phyloP scores from a whole-genome alignment of 345 rosid species.

The Rubroshorea leprosula region DNA sequence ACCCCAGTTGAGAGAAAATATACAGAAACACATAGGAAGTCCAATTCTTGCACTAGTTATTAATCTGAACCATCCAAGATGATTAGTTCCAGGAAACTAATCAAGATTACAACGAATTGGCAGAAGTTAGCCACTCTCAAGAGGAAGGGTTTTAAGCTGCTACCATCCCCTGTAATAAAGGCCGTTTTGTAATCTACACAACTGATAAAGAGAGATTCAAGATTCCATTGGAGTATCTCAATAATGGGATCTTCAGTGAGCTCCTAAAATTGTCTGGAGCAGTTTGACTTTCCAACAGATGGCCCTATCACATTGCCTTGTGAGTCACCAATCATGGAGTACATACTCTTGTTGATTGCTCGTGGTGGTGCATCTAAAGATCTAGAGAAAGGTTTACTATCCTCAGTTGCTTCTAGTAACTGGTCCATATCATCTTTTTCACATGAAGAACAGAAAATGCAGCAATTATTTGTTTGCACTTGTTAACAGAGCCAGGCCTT shows the following conservation, averaged over 20 bases:
- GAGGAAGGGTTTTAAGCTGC: no score
- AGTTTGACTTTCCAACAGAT: background rate
- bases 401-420: background rate
- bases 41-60: no score
- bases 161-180: background rate
- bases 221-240: background rate
- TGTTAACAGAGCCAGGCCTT: background rate
- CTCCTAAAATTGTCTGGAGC: background rate
- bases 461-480: background rate
- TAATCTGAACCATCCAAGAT: background rate
- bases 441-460: background rate
- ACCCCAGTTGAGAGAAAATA: no score
- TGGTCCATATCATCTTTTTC: background rate
- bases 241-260: background rate
- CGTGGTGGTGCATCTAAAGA: no score
- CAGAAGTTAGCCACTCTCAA: conserved; percentile 8
- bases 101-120: conserved; percentile 21
- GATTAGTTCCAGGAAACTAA: conserved; percentile 17
- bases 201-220: background rate
- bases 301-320: background rate
- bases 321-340: background rate
- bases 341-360: background rate
- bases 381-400: background rate
- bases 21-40: no score
- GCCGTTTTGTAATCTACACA: background rate